phyloP scores from a whole-genome alignment of 148 eudicot species.

The Chenopodium suecicum region DNA sequence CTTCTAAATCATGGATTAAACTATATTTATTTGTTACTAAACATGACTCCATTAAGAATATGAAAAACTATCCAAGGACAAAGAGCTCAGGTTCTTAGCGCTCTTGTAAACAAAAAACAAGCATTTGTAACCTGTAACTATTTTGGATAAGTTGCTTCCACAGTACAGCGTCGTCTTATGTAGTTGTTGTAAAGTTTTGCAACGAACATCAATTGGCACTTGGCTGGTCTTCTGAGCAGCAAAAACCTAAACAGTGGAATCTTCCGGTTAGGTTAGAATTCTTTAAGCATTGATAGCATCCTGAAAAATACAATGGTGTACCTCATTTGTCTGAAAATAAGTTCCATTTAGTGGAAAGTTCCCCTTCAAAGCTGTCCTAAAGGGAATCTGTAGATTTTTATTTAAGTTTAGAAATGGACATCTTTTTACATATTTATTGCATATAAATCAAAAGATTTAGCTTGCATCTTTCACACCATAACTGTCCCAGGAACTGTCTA shows the following conservation, averaged over 20 bases:
- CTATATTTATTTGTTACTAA: no score
- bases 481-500: slow-evolving; percentile 25
- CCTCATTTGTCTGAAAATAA: slow-evolving; percentile 54
- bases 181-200: slow-evolving; percentile 13
- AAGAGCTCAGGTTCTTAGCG: no score
- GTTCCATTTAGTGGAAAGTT: slow-evolving; percentile 56
- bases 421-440: not conserved
- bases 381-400: slow-evolving; percentile 33
- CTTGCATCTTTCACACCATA: slow-evolving; percentile 15
- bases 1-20: no score
- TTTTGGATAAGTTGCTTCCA: slow-evolving; percentile 14
- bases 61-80: not conserved
- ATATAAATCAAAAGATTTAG: not conserved
- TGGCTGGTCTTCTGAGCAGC: slow-evolving; percentile 24
- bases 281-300: not conserved
- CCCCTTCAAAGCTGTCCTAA: slow-evolving; percentile 45
- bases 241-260: slow-evolving; percentile 19
- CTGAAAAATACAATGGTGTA: not conserved
- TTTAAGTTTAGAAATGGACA: not conserved
- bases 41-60: no score
- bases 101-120: not conserved
- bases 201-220: slow-evolving; percentile 20
- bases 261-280: not conserved
- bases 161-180: slow-evolving; percentile 18
- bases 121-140: slow-evolving; percentile 19